These are phyloP conservation scores for Mucor saturninus DNA, from an alignment of 371 early-diverging fungal genomes.

Conservation along the genomic window DNA sequence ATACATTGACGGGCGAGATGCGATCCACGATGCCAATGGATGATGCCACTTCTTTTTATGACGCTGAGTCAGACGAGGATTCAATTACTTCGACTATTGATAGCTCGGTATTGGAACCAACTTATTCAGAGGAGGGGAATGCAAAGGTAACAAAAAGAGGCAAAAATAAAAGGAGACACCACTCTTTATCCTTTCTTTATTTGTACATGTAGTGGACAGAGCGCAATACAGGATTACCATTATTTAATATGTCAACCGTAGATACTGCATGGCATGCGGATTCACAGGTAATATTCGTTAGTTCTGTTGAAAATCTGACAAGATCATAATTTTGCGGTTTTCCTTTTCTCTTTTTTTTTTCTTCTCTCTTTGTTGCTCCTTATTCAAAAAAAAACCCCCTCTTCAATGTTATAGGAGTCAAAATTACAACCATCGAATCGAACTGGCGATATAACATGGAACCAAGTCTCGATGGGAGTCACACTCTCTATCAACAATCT, in stretches of 20 bases:
- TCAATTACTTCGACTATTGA: constrained; percentile 24
- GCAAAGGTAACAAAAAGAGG: background rate
- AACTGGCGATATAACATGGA: constrained; percentile 35
- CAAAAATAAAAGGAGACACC: background rate
- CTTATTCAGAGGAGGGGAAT: background rate
- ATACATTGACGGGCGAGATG: constrained; percentile 53
- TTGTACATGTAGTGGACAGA: constrained; percentile 53
- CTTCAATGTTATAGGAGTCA: background rate
- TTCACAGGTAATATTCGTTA: constrained; percentile 27
- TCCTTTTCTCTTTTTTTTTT: background rate
- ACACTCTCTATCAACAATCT: constrained; percentile 69
- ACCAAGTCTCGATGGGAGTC: constrained; percentile 67
- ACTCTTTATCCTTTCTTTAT: background rate
- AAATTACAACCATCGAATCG: constrained; percentile 18
- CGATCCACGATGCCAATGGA: constrained; percentile 48
- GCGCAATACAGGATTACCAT: constrained; percentile 61
- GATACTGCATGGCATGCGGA: constrained; percentile 66
- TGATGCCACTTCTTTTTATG: constrained; percentile 16
- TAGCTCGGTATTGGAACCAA: constrained; percentile 10
- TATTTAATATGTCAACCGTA: constrained; percentile 74
- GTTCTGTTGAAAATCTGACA: constrained; percentile 13
- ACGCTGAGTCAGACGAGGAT: constrained; percentile 18
- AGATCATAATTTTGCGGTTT: background rate
- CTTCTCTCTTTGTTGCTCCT: background rate
- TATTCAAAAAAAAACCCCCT: too few species aligned